Evolutionary conservation across 192 early-diverging fungal genomes (phyloP).

Genomic region (Powellomyces hirtus): DNA sequence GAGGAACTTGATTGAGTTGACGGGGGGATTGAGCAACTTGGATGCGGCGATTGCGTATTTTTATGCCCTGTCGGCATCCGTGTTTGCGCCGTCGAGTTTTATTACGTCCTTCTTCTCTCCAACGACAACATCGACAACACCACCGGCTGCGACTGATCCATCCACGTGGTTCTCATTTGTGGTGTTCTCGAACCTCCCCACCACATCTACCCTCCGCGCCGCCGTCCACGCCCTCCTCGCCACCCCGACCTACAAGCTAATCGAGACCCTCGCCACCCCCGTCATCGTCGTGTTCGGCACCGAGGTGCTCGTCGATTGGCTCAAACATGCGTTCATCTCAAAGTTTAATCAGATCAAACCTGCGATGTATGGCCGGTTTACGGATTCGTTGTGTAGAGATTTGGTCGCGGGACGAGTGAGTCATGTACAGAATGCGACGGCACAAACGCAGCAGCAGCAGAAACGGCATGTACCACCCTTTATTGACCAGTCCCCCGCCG

Average conservation of each 20-base stretch:
- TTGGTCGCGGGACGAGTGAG: constrained; percentile 49
- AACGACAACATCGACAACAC: too few species aligned
- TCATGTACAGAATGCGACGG: neutral
- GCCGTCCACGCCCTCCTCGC: neutral
- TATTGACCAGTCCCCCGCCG: constrained; percentile 70
- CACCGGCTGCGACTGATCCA: too few species aligned
- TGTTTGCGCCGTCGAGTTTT: constrained; percentile 47
- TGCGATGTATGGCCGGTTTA: constrained; percentile 81
- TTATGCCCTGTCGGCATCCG: constrained; percentile 23
- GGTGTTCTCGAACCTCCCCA: neutral
- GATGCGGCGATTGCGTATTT: constrained; percentile 25
- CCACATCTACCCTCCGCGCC: neutral
- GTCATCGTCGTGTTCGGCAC: constrained; percentile 82
- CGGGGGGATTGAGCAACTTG: constrained; percentile 33
- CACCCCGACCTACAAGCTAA: constrained; percentile 61
- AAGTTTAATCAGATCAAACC: constrained; percentile 95
- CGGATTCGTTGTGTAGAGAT: constrained; percentile 86
- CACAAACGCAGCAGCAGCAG: neutral
- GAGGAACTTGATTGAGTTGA: constrained; percentile 86
- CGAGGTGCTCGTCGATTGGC: constrained; percentile 93
- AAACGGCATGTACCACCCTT: constrained; percentile 12
- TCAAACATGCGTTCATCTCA: constrained; percentile 98
- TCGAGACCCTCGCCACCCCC: constrained; percentile 66
- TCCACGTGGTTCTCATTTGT: neutral
- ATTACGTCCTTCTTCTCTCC: too few species aligned